Conservation (phyloP, 2,329 filamentous ascomycete genomes). For the Fusarium sp. region DNA sequence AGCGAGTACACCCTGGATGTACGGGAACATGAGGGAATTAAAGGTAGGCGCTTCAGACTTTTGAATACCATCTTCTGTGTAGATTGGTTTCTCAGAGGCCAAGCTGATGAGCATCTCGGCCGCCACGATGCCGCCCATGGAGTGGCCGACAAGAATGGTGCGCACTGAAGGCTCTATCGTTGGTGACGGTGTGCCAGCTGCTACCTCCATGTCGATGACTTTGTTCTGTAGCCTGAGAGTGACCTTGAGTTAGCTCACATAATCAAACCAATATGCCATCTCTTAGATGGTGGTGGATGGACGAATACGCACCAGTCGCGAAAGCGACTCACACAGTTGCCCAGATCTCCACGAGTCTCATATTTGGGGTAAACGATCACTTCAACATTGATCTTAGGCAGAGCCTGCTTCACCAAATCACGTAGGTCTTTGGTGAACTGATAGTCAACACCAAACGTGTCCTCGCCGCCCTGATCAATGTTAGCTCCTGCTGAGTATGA, state of each 20-base stretch:
- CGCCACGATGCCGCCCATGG: conserved; percentile 94
- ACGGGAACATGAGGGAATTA: conserved; percentile 89
- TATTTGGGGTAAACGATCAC: conserved; percentile 83
- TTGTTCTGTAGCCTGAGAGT: conserved; percentile 82
- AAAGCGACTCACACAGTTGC: conserved; percentile 79
- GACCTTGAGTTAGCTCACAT: not conserved
- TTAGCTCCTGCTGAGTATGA: conserved; percentile 25
- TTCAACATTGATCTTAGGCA: conserved; percentile 78
- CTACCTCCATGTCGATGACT: conserved; percentile 95
- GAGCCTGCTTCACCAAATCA: conserved; percentile 72
- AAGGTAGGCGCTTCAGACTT: conserved; percentile 57
- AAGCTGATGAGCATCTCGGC: conserved; percentile 88
- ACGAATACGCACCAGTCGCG: conserved; percentile 75
- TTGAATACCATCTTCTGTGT: conserved; percentile 61
- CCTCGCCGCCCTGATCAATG: conserved; percentile 73
- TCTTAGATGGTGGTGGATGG: not conserved
- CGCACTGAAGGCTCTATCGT: conserved; percentile 89
- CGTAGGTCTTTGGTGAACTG: conserved; percentile 81
- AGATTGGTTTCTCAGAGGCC: conserved; percentile 68
- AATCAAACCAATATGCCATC: not conserved
- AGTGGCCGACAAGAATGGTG: conserved; percentile 87
- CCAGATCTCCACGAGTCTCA: conserved; percentile 84
- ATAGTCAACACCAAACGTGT: conserved; percentile 78
- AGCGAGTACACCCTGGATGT: conserved; percentile 89
- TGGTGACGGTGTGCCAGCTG: conserved; percentile 82